Evolutionary conservation across 495 filamentous ascomycete genomes (phyloP).

Genomic region (Hypoxylon crocopeplum): DNA sequence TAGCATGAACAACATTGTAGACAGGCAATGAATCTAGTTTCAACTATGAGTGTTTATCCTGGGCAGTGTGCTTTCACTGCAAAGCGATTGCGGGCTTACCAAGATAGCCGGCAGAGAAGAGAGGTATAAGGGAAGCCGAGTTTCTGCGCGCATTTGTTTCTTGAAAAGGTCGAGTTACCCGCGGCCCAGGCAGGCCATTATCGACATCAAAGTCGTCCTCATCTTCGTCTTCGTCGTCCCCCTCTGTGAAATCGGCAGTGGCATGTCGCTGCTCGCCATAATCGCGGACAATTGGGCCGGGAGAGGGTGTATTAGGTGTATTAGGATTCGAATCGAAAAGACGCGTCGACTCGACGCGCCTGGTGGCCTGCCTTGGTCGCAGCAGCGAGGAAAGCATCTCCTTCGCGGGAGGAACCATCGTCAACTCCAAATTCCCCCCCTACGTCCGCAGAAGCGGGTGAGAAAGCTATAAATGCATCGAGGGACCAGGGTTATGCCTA

Average conservation of each 20-base stretch:
- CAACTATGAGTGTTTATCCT: not conserved
- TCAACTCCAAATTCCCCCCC: slow-evolving; percentile 29
- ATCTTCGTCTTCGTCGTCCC: slow-evolving; percentile 56
- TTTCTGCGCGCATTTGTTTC: slow-evolving; percentile 49
- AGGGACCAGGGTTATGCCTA: slow-evolving; percentile 1
- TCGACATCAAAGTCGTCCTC: slow-evolving; percentile 53
- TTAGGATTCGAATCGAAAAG: slow-evolving; percentile 41
- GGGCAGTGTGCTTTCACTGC: slow-evolving; percentile 5
- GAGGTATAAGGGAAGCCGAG: slow-evolving; percentile 72
- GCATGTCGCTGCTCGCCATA: slow-evolving; percentile 54
- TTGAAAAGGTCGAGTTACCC: slow-evolving; percentile 34
- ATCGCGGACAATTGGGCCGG: slow-evolving; percentile 42
- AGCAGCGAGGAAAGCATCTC: slow-evolving; percentile 54
- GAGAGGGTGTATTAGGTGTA: slow-evolving; percentile 42
- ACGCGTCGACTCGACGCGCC: slow-evolving; percentile 33
- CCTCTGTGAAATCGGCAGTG: slow-evolving; percentile 65
- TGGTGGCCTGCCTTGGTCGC: slow-evolving; percentile 47
- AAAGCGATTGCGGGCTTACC: slow-evolving; percentile 55
- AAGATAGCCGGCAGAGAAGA: slow-evolving; percentile 82
- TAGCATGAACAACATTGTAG: slow-evolving; percentile 87
- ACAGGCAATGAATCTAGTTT: slow-evolving; percentile 69
- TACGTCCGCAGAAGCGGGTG: slow-evolving; percentile 27
- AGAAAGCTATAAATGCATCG: slow-evolving; percentile 34
- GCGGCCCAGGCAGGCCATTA: slow-evolving; percentile 56
- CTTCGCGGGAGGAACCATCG: slow-evolving; percentile 36